Conservation (phyloP, 768 basidiomycete genomes). For the Lenzites betulinus region DNA sequence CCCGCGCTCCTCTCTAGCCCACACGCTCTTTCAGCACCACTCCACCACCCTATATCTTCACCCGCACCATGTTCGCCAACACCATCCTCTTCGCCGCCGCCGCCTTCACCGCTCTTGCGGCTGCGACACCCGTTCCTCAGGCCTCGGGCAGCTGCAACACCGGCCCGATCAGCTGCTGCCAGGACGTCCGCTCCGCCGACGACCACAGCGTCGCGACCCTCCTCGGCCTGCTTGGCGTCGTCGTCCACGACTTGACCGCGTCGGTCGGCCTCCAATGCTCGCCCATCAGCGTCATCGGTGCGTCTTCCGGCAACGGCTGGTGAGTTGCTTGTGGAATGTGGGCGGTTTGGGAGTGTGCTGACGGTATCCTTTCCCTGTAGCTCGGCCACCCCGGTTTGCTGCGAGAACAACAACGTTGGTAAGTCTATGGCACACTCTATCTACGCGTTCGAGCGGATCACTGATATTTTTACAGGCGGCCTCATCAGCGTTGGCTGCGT, state of each 20-base stretch:
- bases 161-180: conserved; percentile 19
- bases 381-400: conserved; percentile 14
- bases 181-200: conserved; percentile 2
- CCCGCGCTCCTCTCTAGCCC: conserved; percentile 6
- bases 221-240: conserved; percentile 19
- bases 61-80: conserved; percentile 16
- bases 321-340: neutral
- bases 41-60: neutral
- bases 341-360: neutral
- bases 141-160: conserved; percentile 13
- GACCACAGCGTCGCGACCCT: neutral
- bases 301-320: conserved; percentile 8
- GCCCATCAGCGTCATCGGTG: conserved; percentile 21
- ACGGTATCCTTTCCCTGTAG: neutral
- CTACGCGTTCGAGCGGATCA: neutral
- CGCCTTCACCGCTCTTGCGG: conserved; percentile 15
- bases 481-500: conserved; percentile 21
- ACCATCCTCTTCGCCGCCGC: conserved; percentile 13
- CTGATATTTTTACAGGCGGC: neutral
- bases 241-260: conserved; percentile 22
- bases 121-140: conserved; percentile 15
- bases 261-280: conserved; percentile 23
- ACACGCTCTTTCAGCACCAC: conserved; percentile 6
- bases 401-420: conserved; percentile 14
- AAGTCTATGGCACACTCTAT: neutral